Conservation (phyloP, 2,329 filamentous ascomycete species). For the Nemania bipapillata region DNA sequence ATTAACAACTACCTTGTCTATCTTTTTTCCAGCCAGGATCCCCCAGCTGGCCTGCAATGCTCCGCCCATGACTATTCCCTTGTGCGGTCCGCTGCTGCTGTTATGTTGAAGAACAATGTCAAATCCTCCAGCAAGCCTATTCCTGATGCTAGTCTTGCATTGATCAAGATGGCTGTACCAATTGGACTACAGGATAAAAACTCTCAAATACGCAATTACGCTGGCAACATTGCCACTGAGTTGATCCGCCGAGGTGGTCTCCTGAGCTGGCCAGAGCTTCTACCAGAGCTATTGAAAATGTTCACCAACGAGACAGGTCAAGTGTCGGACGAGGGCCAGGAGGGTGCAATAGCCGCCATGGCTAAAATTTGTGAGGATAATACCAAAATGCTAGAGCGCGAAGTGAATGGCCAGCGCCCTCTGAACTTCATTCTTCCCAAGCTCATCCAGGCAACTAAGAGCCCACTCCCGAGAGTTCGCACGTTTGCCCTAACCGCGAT, state of each 20-base stretch:
- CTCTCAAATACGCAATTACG: constrained; percentile 84
- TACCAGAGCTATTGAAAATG: constrained; percentile 83
- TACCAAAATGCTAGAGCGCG: constrained; percentile 82
- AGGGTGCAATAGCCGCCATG: constrained; percentile 92
- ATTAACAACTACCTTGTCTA: constrained; percentile 97
- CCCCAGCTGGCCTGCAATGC: constrained; percentile 69
- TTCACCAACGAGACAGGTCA: constrained; percentile 78
- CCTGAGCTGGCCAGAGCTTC: constrained; percentile 88
- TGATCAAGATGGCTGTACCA: constrained; percentile 83
- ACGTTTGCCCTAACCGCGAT: constrained; percentile 83
- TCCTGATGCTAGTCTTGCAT: constrained; percentile 74
- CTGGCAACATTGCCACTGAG: constrained; percentile 94
- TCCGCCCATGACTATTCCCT: constrained; percentile 73
- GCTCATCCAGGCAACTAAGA: constrained; percentile 85
- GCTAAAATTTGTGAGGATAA: constrained; percentile 98
- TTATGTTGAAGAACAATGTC: constrained; percentile 97
- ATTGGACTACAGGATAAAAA: constrained; percentile 83
- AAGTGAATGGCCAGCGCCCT: constrained; percentile 88
- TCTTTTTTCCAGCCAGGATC: constrained; percentile 78
- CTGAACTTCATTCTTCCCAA: constrained; percentile 90
- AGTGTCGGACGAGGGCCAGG: constrained; percentile 77
- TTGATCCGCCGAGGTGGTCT: constrained; percentile 85
- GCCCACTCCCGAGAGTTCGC: constrained; percentile 79
- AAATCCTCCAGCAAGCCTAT: constrained; percentile 79
- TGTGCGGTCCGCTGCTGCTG: constrained; percentile 85